Base-by-base conservation (phyloP, 2,329 filamentous ascomycete genomes). In the Ceratocystis albifundus region DNA sequence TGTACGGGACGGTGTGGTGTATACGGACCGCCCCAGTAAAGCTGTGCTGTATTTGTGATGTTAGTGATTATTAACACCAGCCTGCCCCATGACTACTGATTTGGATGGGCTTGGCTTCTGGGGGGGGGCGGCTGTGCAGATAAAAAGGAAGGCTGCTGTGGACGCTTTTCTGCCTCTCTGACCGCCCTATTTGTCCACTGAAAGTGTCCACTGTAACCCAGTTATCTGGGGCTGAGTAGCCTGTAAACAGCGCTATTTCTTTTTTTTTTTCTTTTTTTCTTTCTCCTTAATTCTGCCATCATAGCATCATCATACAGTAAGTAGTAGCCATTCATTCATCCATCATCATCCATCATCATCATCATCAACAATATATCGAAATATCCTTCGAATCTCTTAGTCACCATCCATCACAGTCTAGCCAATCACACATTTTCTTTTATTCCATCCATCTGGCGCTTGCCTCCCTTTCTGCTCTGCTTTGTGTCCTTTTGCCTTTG, bases 401-500 rank as follows among this genome's bases (percentile, higher is more conserved):
- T 28, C 15, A 15, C 20, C 48, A 25, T 53, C 22, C 20, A 25
- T 53, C 22, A 8, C 12, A 25, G 48, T 53, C 48, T 12, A 53
- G 8, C 48, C 20, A 17, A 20, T 15, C n/a, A 50, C 25, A 17
- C 7, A 22, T 7, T 7, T 50, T 53, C n/a, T n/a, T n/a, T n/a
- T n/a, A n/a, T n/a, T n/a, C 28, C 48, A 28, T 28, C 5, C 1
- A 53, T 10, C 20, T 25, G 10, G 48, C 12, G 20, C 28, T 28
- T 45, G 3, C 22, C n/a, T 30, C n/a, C 6, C 8, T 61, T 36
- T 62, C 46, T 48, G 32, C 20, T 48, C 20, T 48, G 17, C 22
- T 22, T 30, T 48, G n/a, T 48, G 8, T 46, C 28, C 46, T 50
- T 44, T 66, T 62, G 22, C 20, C 41, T 44, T 66, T 46, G 44